Evolutionary conservation across 176 grass and related monocot genomes (phyloP).

Genomic region (Melocanna baccifera): DNA sequence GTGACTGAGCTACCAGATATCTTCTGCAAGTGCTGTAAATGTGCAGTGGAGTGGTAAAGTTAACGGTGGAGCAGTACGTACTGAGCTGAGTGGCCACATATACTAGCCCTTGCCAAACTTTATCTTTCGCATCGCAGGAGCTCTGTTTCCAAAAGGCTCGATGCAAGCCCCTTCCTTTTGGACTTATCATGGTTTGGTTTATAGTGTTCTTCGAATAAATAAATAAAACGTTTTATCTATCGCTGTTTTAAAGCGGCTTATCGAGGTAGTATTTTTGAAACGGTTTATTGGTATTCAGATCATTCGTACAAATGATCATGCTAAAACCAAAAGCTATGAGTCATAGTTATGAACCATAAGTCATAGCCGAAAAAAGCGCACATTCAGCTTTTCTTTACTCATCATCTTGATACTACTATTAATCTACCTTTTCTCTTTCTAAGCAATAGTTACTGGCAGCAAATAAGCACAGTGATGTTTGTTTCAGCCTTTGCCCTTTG

Average conservation of each 20-base stretch:
- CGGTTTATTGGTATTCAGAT: rapidly evolving
- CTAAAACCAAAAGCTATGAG: too few species aligned
- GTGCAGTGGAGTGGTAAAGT: not conserved
- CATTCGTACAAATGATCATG: rapidly evolving
- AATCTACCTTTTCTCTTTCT: not conserved
- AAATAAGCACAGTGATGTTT: not conserved
- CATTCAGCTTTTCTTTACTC: not conserved
- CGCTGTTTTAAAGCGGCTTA: too few species aligned
- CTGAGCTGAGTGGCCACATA: not conserved
- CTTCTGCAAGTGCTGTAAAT: not conserved
- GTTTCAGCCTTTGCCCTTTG: not conserved
- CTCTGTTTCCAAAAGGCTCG: not conserved
- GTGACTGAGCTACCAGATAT: not conserved
- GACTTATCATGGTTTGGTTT: too few species aligned
- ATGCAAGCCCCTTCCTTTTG: too few species aligned
- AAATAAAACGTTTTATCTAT: too few species aligned
- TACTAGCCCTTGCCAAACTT: not conserved
- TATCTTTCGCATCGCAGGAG: not conserved
- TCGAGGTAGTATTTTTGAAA: rapidly evolving
- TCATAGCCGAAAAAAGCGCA: too few species aligned
- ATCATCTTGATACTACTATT: not conserved
- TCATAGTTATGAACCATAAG: too few species aligned
- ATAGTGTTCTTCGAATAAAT: too few species aligned
- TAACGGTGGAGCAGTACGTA: not conserved
- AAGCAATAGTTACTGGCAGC: not conserved